Evolutionary conservation across 2,329 filamentous ascomycete genomes (phyloP).

Genomic region (Decorospora gaudefroyi): DNA sequence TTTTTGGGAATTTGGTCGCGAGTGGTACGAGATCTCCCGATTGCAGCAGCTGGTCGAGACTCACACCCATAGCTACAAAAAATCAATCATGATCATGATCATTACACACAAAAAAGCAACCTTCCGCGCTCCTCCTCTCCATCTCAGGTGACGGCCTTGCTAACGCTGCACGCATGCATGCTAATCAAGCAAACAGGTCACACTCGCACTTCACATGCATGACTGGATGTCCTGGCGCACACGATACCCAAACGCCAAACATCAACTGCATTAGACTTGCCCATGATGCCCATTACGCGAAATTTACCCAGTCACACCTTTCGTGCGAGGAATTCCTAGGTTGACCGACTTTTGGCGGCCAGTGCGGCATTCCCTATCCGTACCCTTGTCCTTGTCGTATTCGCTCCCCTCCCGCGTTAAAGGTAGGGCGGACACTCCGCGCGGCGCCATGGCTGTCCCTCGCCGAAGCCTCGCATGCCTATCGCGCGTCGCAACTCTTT

Average conservation of each 20-base stretch:
- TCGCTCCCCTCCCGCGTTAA: constrained; percentile 5
- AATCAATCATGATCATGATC: constrained; percentile 22
- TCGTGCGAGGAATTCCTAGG: constrained; percentile 5
- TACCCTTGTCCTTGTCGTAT: background rate
- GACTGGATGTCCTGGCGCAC: constrained; percentile 2
- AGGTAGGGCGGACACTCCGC: constrained; percentile 9
- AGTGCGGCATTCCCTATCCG: constrained; percentile 19
- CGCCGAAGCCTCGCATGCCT: constrained; percentile 13
- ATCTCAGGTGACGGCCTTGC: constrained; percentile 27
- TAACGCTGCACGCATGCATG: constrained; percentile 22
- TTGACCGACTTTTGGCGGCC: constrained; percentile 29
- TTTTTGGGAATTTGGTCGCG: constrained; percentile 13
- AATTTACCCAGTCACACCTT: constrained; percentile 10
- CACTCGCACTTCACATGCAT: constrained; percentile 10
- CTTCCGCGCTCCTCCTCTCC: constrained; percentile 10
- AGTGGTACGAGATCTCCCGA: constrained; percentile 33
- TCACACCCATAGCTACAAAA: constrained; percentile 33
- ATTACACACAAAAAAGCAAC: constrained; percentile 19
- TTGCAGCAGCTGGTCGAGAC: constrained; percentile 33
- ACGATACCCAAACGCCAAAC: background rate
- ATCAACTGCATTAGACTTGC: constrained; percentile 2
- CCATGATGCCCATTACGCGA: background rate
- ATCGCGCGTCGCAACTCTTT: constrained; percentile 21
- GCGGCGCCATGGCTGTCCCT: constrained; percentile 9
- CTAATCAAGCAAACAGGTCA: constrained; percentile 22